Base-by-base conservation (phyloP, 176 grass and related monocot species). In the Avena sativa region DNA sequence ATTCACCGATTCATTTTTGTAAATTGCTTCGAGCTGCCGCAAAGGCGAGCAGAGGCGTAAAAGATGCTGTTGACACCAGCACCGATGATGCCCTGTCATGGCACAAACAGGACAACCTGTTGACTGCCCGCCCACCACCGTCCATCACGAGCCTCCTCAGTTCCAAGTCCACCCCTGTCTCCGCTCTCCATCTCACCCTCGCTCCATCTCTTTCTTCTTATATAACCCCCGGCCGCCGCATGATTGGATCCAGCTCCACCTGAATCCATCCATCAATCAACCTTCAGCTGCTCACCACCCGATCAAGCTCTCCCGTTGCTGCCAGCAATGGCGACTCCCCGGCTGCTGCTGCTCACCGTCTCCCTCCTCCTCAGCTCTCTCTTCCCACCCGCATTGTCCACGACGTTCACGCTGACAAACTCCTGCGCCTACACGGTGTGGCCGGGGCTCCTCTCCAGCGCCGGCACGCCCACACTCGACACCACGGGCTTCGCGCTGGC, bases 341-440 rank as follows among this genome's bases (percentile, higher is more conserved):
- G 3, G 6, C 23, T 21, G 70, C 70, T 17, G 2, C 40, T 17
- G 7, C 34, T 40, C 48, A 17, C 1, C 47, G 0, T 5, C 14
- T 1, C 8, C 7, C 1, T 50, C 13, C 7, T 76, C 23, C 14
- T 75, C 0, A 0, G 25, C 49, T 53, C 25, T 25, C 14, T 76
- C 73, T 9, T 52, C 38, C 13, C 44, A 85, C 53, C 13, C 9
- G 81, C 81, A 13, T 9, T 80, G 60, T 92, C 82, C 2, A 62
- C 93, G 17, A 91, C 86, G 38, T 95, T 95, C 83, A 91, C 79
- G 52, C 79, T 95, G 23, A 82, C 86, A 43, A 95, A 95, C 76
- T 91, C 91, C 43, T 95, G 93, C 83, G 71, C 46, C 23, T 93
- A 91, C 80, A 89, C 86, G 40, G 91, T 93, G 77, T 95, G 93